A percentile compares a stretch with the other conserved stretches of the same genome.
phyloP scores from a whole-genome alignment of 2,329 filamentous ascomycete genomes.

The Cladosporium sp. region DNA sequence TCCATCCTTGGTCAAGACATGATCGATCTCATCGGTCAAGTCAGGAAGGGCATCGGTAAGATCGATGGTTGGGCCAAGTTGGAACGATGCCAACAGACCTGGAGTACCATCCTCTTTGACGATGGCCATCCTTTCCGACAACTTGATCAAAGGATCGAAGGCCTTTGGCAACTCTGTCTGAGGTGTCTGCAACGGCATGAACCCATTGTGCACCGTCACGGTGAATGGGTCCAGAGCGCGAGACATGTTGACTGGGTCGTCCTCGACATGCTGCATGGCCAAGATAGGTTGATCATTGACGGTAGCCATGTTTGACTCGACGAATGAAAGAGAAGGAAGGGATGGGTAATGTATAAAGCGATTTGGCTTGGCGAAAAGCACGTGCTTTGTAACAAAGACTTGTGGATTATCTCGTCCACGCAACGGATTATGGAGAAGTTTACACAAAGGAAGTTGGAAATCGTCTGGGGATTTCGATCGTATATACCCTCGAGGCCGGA shows the following conservation, averaged over 20 bases:
- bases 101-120: slow-evolving; percentile 66
- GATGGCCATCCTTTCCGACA: slow-evolving; percentile 75
- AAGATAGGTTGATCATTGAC: background rate
- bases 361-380: slow-evolving; percentile 4
- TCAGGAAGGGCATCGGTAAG: slow-evolving; percentile 63
- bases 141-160: slow-evolving; percentile 66
- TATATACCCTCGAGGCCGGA: slow-evolving; percentile 12
- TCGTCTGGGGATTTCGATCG: slow-evolving; percentile 4
- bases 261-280: slow-evolving; percentile 25
- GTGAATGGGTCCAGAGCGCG: slow-evolving; percentile 52
- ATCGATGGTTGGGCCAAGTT: slow-evolving; percentile 70
- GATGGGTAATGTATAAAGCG: background rate
- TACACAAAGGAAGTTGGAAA: slow-evolving; percentile 7
- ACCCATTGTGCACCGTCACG: slow-evolving; percentile 70
- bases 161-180: slow-evolving; percentile 59
- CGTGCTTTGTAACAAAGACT: slow-evolving; percentile 5
- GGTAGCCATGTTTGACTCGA: slow-evolving; percentile 1
- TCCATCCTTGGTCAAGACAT: slow-evolving; percentile 47
- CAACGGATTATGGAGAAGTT: background rate
- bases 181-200: slow-evolving; percentile 58
- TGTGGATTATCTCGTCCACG: background rate
- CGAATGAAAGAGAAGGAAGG: background rate
- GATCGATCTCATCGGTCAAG: slow-evolving; percentile 60
- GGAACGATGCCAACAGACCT: slow-evolving; percentile 69
- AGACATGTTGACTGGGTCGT: slow-evolving; percentile 23